Percentiles rank a stretch among this genome's conserved stretches.
These are phyloP conservation scores for Crucibulum laeve DNA, from an alignment of 768 basidiomycete species.

Conservation along the genomic window DNA sequence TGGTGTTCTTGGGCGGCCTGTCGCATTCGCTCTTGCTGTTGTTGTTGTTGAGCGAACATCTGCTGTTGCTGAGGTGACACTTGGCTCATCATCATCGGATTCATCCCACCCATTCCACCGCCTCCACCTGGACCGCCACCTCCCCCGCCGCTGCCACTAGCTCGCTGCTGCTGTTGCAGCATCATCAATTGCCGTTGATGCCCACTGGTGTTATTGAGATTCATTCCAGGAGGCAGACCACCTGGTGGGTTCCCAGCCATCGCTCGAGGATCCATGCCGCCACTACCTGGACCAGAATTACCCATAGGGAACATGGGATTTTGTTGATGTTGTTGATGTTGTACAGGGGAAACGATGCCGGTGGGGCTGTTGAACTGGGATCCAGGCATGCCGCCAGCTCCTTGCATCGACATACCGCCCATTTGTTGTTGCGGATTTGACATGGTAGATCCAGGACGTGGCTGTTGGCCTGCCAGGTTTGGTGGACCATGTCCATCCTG, in stretches of 20 bases:
- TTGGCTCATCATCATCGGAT: constrained; percentile 15
- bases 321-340: constrained; percentile 20
- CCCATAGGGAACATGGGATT: constrained; percentile 15
- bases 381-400: neutral
- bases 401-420: constrained; percentile 6
- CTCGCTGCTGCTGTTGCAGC: constrained; percentile 24
- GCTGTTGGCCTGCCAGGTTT: too few species aligned
- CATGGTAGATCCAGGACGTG: too few species aligned
- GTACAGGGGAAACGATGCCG: constrained; percentile 14
- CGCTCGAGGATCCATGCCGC: constrained; percentile 21
- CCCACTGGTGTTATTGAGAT: neutral
- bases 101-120: constrained; percentile 12
- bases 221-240: neutral
- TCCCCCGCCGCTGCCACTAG: constrained; percentile 13
- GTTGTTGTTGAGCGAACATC: constrained; percentile 28
- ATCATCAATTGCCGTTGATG: constrained; percentile 42
- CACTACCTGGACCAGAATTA: constrained; percentile 11
- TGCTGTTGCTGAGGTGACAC: neutral
- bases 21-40: constrained; percentile 13
- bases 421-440: constrained; percentile 6
- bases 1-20: constrained; percentile 30
- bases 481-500: neutral
- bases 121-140: constrained; percentile 15
- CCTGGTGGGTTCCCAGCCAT: constrained; percentile 15
- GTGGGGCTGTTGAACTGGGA: constrained; percentile 1